A percentile compares a stretch with the other conserved stretches of the same genome.
These are phyloP conservation scores for Entomophthora muscae DNA, from an alignment of 371 early-diverging fungal species.

Conservation along the genomic window DNA sequence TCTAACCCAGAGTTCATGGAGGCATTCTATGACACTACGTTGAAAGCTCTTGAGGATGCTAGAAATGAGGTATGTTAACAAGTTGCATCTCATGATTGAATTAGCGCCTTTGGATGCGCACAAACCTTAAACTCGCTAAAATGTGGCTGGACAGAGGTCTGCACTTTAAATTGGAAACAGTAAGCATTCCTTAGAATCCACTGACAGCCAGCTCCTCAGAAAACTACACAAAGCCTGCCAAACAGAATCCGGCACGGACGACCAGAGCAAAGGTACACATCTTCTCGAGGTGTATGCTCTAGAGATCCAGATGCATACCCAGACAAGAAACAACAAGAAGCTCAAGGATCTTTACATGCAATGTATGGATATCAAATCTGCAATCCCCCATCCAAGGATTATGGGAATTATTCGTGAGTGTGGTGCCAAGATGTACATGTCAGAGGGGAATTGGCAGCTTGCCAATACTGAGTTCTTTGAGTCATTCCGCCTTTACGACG, in stretches of 20 bases:
- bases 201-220: conserved; percentile 33
- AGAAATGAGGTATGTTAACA: conserved; percentile 49
- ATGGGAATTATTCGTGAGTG: conserved; percentile 94
- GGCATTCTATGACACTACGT: conserved; percentile 61
- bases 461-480: conserved; percentile 91
- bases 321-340: conserved; percentile 69
- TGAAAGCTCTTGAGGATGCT: conserved; percentile 48
- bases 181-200: conserved; percentile 6
- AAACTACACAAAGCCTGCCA: conserved; percentile 57
- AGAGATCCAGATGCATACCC: conserved; percentile 87
- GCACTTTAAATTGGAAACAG: conserved; percentile 44
- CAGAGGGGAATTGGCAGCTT: conserved; percentile 79
- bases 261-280: conserved; percentile 78
- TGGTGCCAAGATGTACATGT: conserved; percentile 96
- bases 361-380: conserved; percentile 72
- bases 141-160: conserved; percentile 75
- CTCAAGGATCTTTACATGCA: conserved; percentile 76
- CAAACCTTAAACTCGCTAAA: conserved; percentile 78
- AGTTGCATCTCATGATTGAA: neutral
- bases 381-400: conserved; percentile 88
- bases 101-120: conserved; percentile 73
- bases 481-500: conserved; percentile 92
- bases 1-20: conserved; percentile 65
- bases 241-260: conserved; percentile 66
- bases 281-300: conserved; percentile 76